Percentiles rank a stretch among this genome's conserved stretches.
These are phyloP conservation scores for Penstemon barbatus DNA, from an alignment of 257 asterid species.

Conservation along the genomic window DNA sequence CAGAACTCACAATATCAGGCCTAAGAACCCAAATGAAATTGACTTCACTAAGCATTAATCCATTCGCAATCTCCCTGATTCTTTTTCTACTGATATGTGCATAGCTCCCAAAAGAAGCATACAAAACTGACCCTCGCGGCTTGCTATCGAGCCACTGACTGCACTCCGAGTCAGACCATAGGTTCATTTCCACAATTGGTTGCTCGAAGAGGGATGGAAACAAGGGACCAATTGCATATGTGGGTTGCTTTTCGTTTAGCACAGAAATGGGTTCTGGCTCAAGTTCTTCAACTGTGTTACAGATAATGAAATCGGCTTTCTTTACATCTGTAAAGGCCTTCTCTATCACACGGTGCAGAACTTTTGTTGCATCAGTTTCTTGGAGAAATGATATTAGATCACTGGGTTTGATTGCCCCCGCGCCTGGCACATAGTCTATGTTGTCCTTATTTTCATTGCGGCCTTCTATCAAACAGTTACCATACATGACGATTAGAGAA, in stretches of 20 bases:
- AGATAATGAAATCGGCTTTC: constrained; percentile 14
- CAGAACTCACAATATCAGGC: constrained; percentile 5
- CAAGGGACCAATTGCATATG: constrained; percentile 18
- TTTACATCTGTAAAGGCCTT: constrained; percentile 9
- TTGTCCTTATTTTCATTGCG: not conserved
- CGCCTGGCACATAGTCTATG: constrained; percentile 22
- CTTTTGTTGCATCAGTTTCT: not conserved
- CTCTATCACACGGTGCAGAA: not conserved
- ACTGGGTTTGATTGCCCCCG: not conserved
- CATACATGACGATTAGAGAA: no score
- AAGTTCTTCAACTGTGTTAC: constrained; percentile 21
- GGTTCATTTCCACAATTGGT: not conserved
- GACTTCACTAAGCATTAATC: constrained; percentile 11
- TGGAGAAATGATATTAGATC: constrained; percentile 2
- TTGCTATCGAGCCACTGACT: constrained; percentile 19
- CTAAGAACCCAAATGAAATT: constrained; percentile 25
- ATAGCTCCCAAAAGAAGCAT: constrained; percentile 17
- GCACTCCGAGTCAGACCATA: constrained; percentile 20
- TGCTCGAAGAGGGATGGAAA: constrained; percentile 15
- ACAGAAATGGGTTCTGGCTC: constrained; percentile 4
- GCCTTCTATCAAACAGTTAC: not conserved
- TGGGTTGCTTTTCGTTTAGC: constrained; percentile 2
- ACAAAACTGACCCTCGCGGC: constrained; percentile 22
- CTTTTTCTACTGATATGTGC: not conserved
- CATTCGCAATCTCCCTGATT: constrained; percentile 15